Percentiles rank a stretch among this genome's conserved stretches.
phyloP scores from a whole-genome alignment of 345 rosid genomes.

The Citrus medica region DNA sequence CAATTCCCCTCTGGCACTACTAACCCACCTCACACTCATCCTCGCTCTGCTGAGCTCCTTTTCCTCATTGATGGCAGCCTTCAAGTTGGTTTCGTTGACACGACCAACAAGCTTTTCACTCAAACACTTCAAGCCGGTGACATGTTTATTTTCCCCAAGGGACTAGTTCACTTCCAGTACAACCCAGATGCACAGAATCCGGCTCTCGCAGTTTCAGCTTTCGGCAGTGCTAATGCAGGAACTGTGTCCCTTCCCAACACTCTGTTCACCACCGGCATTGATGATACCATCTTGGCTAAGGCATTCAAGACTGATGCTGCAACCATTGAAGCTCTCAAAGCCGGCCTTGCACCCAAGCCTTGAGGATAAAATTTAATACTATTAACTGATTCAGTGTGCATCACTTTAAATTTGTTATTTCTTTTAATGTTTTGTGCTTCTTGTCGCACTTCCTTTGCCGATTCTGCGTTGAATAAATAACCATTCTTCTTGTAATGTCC shows the following conservation, averaged over 20 bases:
- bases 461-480: background rate
- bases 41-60: conserved; percentile 32
- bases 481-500: background rate
- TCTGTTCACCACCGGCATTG: conserved; percentile 30
- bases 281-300: conserved; percentile 30
- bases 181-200: conserved; percentile 3
- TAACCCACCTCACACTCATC: conserved; percentile 37
- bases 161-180: conserved; percentile 34
- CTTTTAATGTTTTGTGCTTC: background rate
- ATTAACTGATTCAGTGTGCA: background rate
- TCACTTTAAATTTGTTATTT: background rate
- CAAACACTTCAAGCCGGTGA: conserved; percentile 30
- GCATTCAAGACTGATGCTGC: conserved; percentile 32
- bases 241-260: conserved; percentile 22
- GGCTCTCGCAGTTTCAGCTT: conserved; percentile 24
- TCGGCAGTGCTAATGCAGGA: conserved; percentile 34
- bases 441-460: background rate
- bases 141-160: conserved; percentile 38
- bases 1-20: conserved; percentile 17
- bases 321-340: conserved; percentile 27
- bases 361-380: background rate
- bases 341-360: conserved; percentile 22
- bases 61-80: conserved; percentile 23
- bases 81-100: conserved; percentile 41
- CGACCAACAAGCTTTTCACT: conserved; percentile 33